Evolutionary conservation across 768 basidiomycete species (phyloP).

Genomic region (Calocybe indica): DNA sequence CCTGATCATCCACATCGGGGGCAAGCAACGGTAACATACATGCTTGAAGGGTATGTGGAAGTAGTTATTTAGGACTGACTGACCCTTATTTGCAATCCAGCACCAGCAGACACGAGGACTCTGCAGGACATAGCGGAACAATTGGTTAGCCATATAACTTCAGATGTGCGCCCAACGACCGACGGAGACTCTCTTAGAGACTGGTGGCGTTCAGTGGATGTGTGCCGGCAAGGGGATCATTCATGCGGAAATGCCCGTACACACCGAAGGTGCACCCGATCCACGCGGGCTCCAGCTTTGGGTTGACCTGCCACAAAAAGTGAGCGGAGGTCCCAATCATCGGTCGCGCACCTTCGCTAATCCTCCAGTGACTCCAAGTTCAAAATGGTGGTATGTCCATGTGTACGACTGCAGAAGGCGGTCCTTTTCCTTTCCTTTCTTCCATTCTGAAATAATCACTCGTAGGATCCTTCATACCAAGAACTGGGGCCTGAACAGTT

Average conservation of each 20-base stretch:
- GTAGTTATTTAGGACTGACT: background rate
- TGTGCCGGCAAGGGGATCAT: slow-evolving; percentile 76
- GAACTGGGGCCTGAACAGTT: slow-evolving; percentile 66
- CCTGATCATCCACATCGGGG: slow-evolving; percentile 93
- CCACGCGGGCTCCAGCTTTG: slow-evolving; percentile 86
- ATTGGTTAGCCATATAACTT: slow-evolving; percentile 32
- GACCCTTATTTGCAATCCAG: slow-evolving; percentile 22
- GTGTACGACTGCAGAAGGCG: background rate
- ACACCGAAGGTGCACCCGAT: slow-evolving; percentile 56
- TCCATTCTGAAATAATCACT: background rate
- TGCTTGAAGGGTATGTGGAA: slow-evolving; percentile 65
- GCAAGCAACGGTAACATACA: slow-evolving; percentile 85
- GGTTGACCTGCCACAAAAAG: slow-evolving; percentile 75
- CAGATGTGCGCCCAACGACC: background rate
- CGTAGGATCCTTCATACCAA: slow-evolving; percentile 74
- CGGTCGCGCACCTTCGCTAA: slow-evolving; percentile 7
- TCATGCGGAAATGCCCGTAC: slow-evolving; percentile 87
- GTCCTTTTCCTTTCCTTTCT: background rate
- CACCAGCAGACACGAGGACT: slow-evolving; percentile 84
- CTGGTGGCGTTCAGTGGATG: slow-evolving; percentile 97
- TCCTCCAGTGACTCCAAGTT: slow-evolving; percentile 34
- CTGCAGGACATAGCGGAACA: slow-evolving; percentile 75
- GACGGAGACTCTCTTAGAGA: slow-evolving; percentile 21
- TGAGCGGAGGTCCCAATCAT: slow-evolving; percentile 15
- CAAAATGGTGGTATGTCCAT: slow-evolving; percentile 62